A percentile compares a stretch with the other conserved stretches of the same genome.
phyloP scores from a whole-genome alignment of 2,329 filamentous ascomycete genomes.

The Aureobasidium sp. region DNA sequence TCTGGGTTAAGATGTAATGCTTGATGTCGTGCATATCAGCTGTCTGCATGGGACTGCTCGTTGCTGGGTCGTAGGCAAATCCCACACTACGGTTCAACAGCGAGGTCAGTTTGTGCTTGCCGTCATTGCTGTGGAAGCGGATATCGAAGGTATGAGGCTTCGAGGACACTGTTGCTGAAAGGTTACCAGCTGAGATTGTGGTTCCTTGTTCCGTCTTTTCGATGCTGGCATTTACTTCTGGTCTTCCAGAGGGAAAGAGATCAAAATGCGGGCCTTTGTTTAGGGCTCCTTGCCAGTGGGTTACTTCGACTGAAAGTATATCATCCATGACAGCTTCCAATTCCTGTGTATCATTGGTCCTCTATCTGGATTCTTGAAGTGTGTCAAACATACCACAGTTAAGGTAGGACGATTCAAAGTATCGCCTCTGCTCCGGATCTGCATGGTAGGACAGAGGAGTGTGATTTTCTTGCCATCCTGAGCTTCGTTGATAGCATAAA shows the following conservation, averaged over 20 bases:
- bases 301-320: conserved; percentile 51
- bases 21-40: conserved; percentile 39
- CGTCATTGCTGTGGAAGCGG: conserved; percentile 44
- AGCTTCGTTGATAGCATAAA: conserved; percentile 44
- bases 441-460: conserved; percentile 50
- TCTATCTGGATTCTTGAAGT: not conserved
- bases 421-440: conserved; percentile 47
- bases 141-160: conserved; percentile 47
- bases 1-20: conserved; percentile 39
- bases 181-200: conserved; percentile 42
- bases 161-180: conserved; percentile 45
- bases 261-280: conserved; percentile 50
- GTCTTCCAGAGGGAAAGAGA: conserved; percentile 46
- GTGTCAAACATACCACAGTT: conserved; percentile 35
- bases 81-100: conserved; percentile 49
- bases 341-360: conserved; percentile 26
- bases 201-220: conserved; percentile 37
- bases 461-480: conserved; percentile 40
- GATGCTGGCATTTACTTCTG: conserved; percentile 32
- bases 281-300: conserved; percentile 48
- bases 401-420: conserved; percentile 49
- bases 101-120: conserved; percentile 45
- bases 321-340: conserved; percentile 50
- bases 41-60: conserved; percentile 45
- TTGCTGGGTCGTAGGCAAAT: conserved; percentile 47